A percentile compares a stretch with the other conserved stretches of the same genome.
phyloP scores from a whole-genome alignment of 768 basidiomycete genomes.

The Pholiota conissans region DNA sequence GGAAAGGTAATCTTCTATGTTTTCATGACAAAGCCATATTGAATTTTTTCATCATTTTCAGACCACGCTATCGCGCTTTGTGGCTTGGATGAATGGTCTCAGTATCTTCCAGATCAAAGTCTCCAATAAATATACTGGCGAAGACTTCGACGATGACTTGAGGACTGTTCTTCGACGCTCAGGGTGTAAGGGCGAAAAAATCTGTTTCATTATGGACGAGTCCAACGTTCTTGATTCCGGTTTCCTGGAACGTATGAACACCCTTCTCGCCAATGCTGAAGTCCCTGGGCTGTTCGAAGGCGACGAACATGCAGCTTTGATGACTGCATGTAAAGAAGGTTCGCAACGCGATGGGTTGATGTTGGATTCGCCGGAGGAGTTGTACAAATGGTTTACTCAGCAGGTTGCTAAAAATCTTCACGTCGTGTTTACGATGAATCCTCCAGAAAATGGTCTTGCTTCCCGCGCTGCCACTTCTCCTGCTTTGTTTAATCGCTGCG shows the following conservation, averaged over 20 bases:
- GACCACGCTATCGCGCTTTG: constrained; percentile 97
- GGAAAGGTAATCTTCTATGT: constrained; percentile 73
- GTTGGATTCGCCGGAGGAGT: constrained; percentile 96
- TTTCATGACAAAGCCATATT: background rate
- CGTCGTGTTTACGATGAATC: constrained; percentile 99
- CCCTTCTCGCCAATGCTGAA: constrained; percentile 97
- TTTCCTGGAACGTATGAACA: constrained; percentile 99
- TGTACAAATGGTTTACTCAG: constrained; percentile 98
- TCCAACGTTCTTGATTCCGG: constrained; percentile 99
- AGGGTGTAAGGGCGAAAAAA: constrained; percentile 98
- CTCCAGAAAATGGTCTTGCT: constrained; percentile 92
- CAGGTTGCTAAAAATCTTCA: constrained; percentile 98
- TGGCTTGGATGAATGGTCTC: constrained; percentile 99
- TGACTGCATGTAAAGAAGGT: constrained; percentile 99
- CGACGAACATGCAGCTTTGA: constrained; percentile 96
- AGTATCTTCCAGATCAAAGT: constrained; percentile 99
- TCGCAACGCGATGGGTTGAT: constrained; percentile 98
- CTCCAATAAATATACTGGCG: constrained; percentile 97
- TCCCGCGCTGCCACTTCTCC: constrained; percentile 97
- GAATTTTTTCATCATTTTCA: constrained; percentile 30
- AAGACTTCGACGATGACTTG: constrained; percentile 98
- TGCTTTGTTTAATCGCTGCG: constrained; percentile 98
- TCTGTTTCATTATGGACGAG: constrained; percentile 99
- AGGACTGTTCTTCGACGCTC: constrained; percentile 92
- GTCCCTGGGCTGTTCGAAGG: constrained; percentile 99